These are phyloP conservation scores for Quercus alba DNA, from an alignment of 306 rosid species.

Conservation along the genomic window DNA sequence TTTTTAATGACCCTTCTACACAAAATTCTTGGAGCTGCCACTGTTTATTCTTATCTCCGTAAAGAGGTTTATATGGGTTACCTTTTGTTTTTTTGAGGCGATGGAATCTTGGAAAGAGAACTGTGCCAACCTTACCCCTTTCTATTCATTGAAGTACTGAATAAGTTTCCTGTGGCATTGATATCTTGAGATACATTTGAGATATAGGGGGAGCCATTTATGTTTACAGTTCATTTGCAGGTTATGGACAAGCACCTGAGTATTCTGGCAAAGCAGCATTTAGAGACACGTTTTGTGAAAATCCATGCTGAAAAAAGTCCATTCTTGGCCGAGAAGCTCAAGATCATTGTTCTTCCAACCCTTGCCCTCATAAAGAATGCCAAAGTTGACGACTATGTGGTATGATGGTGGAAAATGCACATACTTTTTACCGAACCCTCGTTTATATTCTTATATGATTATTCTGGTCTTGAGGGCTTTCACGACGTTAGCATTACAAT, in stretches of 20 bases:
- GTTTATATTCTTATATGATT: background rate
- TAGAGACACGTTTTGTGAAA: constrained; percentile 85
- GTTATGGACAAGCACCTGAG: constrained; percentile 90
- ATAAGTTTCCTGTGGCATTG: background rate
- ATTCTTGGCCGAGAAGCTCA: constrained; percentile 85
- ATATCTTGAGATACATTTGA: background rate
- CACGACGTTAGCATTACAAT: background rate
- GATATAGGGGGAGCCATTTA: constrained; percentile 18
- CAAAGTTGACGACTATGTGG: constrained; percentile 98
- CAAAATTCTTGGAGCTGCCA: too few species aligned
- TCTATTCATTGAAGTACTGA: background rate
- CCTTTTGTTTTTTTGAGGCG: background rate
- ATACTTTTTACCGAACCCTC: background rate
- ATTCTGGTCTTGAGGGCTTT: background rate
- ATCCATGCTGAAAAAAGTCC: constrained; percentile 95
- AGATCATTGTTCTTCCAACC: constrained; percentile 89
- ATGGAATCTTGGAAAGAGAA: background rate
- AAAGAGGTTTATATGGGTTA: background rate
- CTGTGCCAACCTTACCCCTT: background rate
- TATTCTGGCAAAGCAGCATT: constrained; percentile 79
- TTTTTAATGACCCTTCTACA: too few species aligned
- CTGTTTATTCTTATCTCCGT: background rate
- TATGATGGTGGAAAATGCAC: constrained; percentile 28
- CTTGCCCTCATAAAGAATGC: constrained; percentile 90
- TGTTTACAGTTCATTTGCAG: constrained; percentile 43